Percentiles rank a stretch among this genome's conserved stretches.
phyloP scores from a whole-genome alignment of 225 moss, liverwort and hornwort genomes.

The Lunularia cruciata region DNA sequence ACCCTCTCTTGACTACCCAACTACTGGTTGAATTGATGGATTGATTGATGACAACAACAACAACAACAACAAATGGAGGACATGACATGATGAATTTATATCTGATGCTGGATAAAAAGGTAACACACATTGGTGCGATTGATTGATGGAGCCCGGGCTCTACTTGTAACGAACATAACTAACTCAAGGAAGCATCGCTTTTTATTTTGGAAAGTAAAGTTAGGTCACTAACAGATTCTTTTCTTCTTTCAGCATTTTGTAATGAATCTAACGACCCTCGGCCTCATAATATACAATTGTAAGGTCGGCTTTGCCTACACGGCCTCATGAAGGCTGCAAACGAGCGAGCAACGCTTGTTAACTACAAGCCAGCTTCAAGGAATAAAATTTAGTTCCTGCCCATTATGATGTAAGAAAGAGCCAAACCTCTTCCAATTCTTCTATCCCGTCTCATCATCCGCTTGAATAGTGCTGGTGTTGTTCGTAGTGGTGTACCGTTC shows the following conservation, averaged over 20 bases:
- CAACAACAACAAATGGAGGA: neutral
- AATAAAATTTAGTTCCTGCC: too few relatives aligned
- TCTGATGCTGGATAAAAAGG: constrained; percentile 15
- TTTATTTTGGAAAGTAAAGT: constrained; percentile 9
- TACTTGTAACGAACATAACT: constrained; percentile 7
- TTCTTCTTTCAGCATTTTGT: constrained; percentile 6
- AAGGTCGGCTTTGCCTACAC: neutral
- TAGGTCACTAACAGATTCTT: neutral
- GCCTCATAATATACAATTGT: too few relatives aligned
- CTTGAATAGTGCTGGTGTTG: too few relatives aligned
- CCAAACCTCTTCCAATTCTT: too few relatives aligned
- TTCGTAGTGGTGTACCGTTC: too few relatives aligned
- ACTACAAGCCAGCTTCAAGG: neutral
- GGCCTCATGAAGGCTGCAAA: constrained; percentile 4
- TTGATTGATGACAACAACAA: neutral
- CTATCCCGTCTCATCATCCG: too few relatives aligned
- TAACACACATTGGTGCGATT: neutral
- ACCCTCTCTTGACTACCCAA: too few relatives aligned
- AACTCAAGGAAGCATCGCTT: constrained; percentile 5
- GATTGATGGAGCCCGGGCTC: neutral
- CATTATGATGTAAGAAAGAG: constrained; percentile 1
- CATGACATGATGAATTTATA: constrained; percentile 6
- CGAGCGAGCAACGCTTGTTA: neutral
- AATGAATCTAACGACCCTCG: too few relatives aligned
- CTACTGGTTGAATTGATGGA: too few relatives aligned